Evolutionary conservation across 2,329 filamentous ascomycete genomes (phyloP).

Genomic region (Epicoccum nigrum): DNA sequence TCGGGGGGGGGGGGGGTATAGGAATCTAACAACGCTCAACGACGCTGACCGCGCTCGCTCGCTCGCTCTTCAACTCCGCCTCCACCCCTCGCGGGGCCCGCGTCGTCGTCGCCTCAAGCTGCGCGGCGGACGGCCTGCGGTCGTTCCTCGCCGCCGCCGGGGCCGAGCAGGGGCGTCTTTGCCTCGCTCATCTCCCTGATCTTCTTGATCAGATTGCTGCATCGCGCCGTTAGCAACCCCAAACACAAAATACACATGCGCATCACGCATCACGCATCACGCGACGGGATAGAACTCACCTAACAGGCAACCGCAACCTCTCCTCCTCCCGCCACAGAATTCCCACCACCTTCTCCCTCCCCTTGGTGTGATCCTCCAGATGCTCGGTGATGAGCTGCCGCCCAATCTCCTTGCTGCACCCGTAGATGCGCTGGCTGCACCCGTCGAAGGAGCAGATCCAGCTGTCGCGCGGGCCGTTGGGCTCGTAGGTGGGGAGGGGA

Average conservation of each 20-base stretch:
- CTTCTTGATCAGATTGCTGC: constrained; percentile 53
- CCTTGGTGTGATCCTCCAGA: constrained; percentile 64
- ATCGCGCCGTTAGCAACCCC: not conserved
- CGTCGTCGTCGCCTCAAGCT: too few species aligned
- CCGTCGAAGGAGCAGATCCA: constrained; percentile 71
- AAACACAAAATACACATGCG: too few species aligned
- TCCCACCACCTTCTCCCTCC: constrained; percentile 57
- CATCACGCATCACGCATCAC: not conserved
- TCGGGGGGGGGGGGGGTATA: too few species aligned
- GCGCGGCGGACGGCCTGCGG: constrained; percentile 16
- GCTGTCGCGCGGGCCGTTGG: constrained; percentile 64
- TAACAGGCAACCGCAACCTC: constrained; percentile 48
- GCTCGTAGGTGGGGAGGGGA: constrained; percentile 40
- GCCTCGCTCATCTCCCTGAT: constrained; percentile 52
- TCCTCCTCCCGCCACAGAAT: constrained; percentile 62
- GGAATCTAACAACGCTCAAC: too few species aligned
- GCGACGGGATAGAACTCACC: constrained; percentile 31
- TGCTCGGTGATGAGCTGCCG: constrained; percentile 66
- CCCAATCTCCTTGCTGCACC: constrained; percentile 62
- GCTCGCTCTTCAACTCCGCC: too few species aligned
- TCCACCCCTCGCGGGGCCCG: too few species aligned
- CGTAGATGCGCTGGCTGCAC: constrained; percentile 68
- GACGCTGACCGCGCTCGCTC: too few species aligned
- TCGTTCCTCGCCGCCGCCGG: not conserved
- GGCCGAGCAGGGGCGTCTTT: constrained; percentile 37